Evolutionary conservation across 2,329 filamentous ascomycete species (phyloP).

Genomic region (Coleophoma eucalyptorum): DNA sequence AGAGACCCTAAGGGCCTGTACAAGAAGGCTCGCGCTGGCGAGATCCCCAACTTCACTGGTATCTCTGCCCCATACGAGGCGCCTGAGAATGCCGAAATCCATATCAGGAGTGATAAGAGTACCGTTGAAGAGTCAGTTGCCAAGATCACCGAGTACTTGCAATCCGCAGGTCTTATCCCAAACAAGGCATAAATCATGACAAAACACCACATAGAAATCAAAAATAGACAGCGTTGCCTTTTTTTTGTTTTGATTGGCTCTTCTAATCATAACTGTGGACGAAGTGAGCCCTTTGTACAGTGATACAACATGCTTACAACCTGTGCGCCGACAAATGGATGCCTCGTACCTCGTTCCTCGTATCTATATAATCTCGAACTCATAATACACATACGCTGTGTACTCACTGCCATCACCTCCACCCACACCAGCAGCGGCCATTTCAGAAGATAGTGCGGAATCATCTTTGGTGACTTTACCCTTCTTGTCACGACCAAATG

Average conservation of each 20-base stretch:
- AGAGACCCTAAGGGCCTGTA: constrained; percentile 97
- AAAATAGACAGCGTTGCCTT: neutral
- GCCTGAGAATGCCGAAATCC: constrained; percentile 80
- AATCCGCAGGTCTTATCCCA: constrained; percentile 59
- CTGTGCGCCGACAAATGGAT: constrained; percentile 12
- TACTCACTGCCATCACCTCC: constrained; percentile 76
- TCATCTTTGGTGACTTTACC: constrained; percentile 91
- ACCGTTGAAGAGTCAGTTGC: constrained; percentile 85
- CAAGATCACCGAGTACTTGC: constrained; percentile 77
- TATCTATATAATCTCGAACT: constrained; percentile 67
- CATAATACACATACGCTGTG: constrained; percentile 95
- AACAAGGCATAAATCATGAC: constrained; percentile 20
- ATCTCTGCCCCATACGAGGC: constrained; percentile 94
- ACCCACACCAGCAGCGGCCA: constrained; percentile 70
- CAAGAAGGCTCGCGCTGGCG: constrained; percentile 89
- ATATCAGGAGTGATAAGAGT: constrained; percentile 76
- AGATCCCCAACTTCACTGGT: constrained; percentile 97
- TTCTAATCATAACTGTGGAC: too few species aligned
- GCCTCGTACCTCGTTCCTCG: constrained; percentile 8
- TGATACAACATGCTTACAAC: constrained; percentile 15
- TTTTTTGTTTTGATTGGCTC: neutral
- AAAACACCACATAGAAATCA: constrained; percentile 1
- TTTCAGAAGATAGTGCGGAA: constrained; percentile 70
- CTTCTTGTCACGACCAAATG: constrained; percentile 90
- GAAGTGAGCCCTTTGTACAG: neutral